These are phyloP conservation scores for Reutealis trisperma DNA, from an alignment of 345 rosid species.

Conservation along the genomic window DNA sequence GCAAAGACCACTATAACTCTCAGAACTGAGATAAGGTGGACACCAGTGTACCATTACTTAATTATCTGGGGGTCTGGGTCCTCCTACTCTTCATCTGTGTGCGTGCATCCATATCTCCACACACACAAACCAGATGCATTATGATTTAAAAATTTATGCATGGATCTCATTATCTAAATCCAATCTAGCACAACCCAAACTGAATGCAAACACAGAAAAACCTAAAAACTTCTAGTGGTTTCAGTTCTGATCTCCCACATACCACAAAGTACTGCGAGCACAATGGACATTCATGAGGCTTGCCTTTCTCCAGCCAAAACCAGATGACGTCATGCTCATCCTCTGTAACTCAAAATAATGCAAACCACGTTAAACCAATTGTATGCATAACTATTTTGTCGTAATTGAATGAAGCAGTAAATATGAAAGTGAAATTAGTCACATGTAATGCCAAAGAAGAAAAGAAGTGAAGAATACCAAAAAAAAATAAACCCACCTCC, in stretches of 20 bases:
- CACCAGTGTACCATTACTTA: background rate
- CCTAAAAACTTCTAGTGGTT: background rate
- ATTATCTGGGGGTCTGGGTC: background rate
- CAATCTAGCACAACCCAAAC: slow-evolving; percentile 1
- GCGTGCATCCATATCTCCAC: background rate
- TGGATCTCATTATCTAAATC: background rate
- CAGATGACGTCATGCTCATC: slow-evolving; percentile 96
- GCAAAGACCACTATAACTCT: background rate
- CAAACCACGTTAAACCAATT: background rate
- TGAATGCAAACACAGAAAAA: background rate
- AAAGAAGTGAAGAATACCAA: background rate
- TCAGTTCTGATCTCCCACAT: slow-evolving; percentile 27
- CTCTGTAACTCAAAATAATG: slow-evolving; percentile 44
- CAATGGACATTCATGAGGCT: slow-evolving; percentile 79
- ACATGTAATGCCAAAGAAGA: background rate
- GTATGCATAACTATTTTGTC: background rate
- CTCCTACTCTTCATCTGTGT: background rate
- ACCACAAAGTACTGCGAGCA: slow-evolving; percentile 89
- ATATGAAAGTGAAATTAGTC: background rate
- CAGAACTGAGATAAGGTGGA: background rate
- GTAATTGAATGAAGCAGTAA: background rate
- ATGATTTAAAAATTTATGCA: background rate
- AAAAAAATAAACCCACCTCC: slow-evolving; percentile 64
- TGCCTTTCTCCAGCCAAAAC: slow-evolving; percentile 97
- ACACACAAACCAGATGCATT: background rate